Evolutionary conservation across 495 filamentous ascomycete species (phyloP), one percentile per base, ranked within the genome.

Genomic region (Aspergillus nanangensis): DNA sequence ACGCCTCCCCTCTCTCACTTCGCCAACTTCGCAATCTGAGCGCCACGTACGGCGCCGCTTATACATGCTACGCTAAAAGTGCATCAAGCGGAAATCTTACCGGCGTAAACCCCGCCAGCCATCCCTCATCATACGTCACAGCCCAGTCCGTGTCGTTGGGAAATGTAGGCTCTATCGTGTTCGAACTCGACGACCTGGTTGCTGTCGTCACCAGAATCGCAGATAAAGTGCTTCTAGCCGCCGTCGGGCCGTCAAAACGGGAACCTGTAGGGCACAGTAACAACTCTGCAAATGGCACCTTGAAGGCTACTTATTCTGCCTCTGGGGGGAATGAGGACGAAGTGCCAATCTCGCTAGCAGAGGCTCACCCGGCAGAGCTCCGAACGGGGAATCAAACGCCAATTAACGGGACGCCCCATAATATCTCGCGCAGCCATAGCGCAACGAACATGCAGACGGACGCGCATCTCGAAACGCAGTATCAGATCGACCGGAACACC

Each of bases 111-210:
- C 70, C 69, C 5, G 65, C 70, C 29, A 71, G 66, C 23, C 67
- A 74, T 40, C 70, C 70, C 8, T 74, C 70, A 1, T 74, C 70
- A 31, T 74, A 71, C 48, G 63, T 74, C 37, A 74, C 70, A 10
- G 66, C 70, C 10, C 65, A 69, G n/a, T 74, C 70, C 9, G 57
- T 70, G 46, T 71, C 70, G 8, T 52, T 74, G n/a, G 70, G 70
- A n/a, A 67, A 74, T 42, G 70, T 74, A 18, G 70, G 70, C 27
- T 74, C 70, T 3, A 74, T 74, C 35, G 70, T 74, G 34, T 74
- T 74, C 25, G 70, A 74, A 39, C 69, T 72, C 8, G 67, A 72
- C 32, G 67, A 69, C 38, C 62, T 62, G 3, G 70, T 72, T 21
- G 69, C 70, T 5, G 64, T 74, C 8, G 69, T 74, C n/a, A 74